Evolutionary conservation across 768 basidiomycete species (phyloP).

Genomic region (Lentinus brumalis): DNA sequence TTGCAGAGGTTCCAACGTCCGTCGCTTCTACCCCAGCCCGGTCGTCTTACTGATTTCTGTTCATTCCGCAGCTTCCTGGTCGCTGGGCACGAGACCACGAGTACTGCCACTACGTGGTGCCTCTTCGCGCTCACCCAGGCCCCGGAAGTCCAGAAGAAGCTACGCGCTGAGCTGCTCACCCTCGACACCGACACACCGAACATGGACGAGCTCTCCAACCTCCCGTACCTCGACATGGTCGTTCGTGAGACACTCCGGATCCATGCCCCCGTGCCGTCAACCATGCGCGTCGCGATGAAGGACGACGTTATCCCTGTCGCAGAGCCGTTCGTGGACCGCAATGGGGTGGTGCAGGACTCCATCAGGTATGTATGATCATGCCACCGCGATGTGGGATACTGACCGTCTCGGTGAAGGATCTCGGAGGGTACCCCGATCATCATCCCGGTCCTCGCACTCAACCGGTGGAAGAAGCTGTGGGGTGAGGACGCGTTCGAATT

Average conservation of each 20-base stretch:
- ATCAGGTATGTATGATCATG: constrained; percentile 41
- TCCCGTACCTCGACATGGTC: constrained; percentile 70
- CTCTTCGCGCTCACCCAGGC: constrained; percentile 41
- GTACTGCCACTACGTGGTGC: constrained; percentile 39
- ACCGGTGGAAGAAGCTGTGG: constrained; percentile 57
- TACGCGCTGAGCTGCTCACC: constrained; percentile 42
- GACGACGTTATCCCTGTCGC: constrained; percentile 57
- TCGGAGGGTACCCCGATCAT: constrained; percentile 34
- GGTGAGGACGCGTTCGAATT: constrained; percentile 64
- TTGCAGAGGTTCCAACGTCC: constrained; percentile 22
- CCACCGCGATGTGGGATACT: constrained; percentile 18
- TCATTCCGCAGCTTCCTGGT: constrained; percentile 26
- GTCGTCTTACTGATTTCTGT: constrained; percentile 26
- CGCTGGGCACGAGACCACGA: constrained; percentile 47
- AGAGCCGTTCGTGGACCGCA: constrained; percentile 30
- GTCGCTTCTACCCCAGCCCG: not conserved
- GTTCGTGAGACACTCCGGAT: constrained; percentile 62
- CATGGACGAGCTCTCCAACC: constrained; percentile 67
- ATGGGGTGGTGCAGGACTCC: constrained; percentile 21
- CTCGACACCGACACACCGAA: constrained; percentile 50
- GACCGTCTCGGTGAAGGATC: constrained; percentile 15
- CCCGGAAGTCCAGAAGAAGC: constrained; percentile 38
- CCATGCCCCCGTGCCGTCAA: constrained; percentile 51
- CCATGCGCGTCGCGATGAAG: constrained; percentile 47
- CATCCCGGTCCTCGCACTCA: constrained; percentile 57